These are phyloP conservation scores for Ophiostoma australiae DNA, from an alignment of 2,329 filamentous ascomycete species.

Conservation along the genomic window DNA sequence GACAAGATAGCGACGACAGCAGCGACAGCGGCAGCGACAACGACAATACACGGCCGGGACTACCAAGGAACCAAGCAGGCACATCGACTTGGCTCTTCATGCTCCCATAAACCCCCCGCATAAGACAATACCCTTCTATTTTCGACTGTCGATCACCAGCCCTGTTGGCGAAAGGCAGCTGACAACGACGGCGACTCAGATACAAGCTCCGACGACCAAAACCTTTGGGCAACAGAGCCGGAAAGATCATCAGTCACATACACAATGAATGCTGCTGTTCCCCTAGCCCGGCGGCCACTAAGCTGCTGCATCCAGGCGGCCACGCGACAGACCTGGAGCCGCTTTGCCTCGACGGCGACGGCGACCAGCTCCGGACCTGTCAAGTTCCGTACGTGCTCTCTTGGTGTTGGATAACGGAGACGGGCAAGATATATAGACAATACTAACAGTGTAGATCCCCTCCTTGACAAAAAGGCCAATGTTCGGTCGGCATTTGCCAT, in stretches of 20 bases:
- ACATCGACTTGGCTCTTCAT: slow-evolving; percentile 7
- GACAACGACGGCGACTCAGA: slow-evolving; percentile 1
- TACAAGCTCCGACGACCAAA: not conserved
- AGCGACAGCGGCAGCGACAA: not conserved
- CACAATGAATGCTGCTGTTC: slow-evolving; percentile 21
- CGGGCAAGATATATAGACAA: too few relatives aligned
- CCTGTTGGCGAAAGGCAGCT: not conserved
- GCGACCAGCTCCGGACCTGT: slow-evolving; percentile 3
- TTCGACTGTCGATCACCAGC: slow-evolving; percentile 1
- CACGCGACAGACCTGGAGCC: slow-evolving; percentile 19
- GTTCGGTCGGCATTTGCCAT: slow-evolving; percentile 47
- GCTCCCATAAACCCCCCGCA: not conserved
- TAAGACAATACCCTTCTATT: not conserved
- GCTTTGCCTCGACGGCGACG: slow-evolving; percentile 21
- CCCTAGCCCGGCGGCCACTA: slow-evolving; percentile 26
- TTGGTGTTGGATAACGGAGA: not conserved
- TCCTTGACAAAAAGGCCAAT: slow-evolving; percentile 23
- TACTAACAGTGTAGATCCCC: slow-evolving; percentile 24
- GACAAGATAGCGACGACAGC: not conserved
- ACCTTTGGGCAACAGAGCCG: not conserved
- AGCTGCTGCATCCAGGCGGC: slow-evolving; percentile 21
- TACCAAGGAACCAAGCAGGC: slow-evolving; percentile 3
- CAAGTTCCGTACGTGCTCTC: not conserved
- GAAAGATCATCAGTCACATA: not conserved
- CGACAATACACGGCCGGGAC: not conserved